Evolutionary conservation across 805 yeast species (phyloP).

Genomic region (Brettanomyces anomalus): DNA sequence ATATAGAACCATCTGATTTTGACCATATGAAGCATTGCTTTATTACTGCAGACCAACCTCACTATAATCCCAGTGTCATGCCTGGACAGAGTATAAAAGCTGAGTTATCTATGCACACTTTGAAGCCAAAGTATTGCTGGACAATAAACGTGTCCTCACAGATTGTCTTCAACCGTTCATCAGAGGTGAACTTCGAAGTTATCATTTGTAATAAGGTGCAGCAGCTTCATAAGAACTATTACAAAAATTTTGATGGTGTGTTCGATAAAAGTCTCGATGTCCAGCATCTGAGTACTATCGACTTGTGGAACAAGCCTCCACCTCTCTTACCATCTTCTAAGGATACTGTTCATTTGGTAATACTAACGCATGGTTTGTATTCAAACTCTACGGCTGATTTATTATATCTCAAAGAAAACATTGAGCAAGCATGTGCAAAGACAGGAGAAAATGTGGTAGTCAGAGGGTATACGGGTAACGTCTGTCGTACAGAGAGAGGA

Average conservation of each 20-base stretch:
- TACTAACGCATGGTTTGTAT: conserved; percentile 87
- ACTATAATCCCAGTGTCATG: conserved; percentile 58
- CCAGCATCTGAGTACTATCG: conserved; percentile 48
- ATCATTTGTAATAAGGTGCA: conserved; percentile 40
- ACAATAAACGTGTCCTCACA: conserved; percentile 74
- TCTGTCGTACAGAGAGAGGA: conserved; percentile 84
- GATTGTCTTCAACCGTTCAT: conserved; percentile 59
- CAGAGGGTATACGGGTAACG: conserved; percentile 76
- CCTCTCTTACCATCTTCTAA: conserved; percentile 24
- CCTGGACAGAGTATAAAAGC: conserved; percentile 58
- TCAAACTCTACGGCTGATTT: conserved; percentile 87
- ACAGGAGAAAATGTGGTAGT: conserved; percentile 62
- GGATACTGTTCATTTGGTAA: conserved; percentile 68
- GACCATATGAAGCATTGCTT: conserved; percentile 42
- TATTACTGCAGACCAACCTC: conserved; percentile 71
- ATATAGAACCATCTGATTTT: conserved; percentile 63
- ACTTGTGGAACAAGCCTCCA: conserved; percentile 70
- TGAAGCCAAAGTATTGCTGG: conserved; percentile 61
- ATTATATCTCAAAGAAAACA: conserved; percentile 75
- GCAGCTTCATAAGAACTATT: conserved; percentile 23
- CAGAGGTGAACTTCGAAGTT: conserved; percentile 61
- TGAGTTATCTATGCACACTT: conserved; percentile 56
- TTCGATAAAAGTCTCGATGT: conserved; percentile 29
- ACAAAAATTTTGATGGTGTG: conserved; percentile 17
- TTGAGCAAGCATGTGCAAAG: conserved; percentile 40